Conservation (phyloP, 2,329 filamentous ascomycete species). For the Nemania serpens region DNA sequence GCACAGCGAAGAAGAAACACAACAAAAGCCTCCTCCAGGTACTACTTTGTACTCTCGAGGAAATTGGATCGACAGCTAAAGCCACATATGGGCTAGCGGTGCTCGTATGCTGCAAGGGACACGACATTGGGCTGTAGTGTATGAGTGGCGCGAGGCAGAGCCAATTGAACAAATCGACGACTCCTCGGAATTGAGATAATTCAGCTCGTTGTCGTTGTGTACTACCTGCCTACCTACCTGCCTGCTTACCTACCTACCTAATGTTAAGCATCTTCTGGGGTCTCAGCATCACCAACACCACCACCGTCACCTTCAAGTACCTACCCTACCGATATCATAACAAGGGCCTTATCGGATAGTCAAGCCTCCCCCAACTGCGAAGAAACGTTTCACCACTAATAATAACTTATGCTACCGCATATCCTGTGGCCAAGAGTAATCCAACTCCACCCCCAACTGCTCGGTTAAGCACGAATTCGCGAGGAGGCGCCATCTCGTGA, state of each 20-base stretch:
- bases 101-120: constrained; percentile 26
- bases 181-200: too few species aligned
- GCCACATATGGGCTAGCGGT: constrained; percentile 13
- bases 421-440: constrained; percentile 6
- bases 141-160: not conserved
- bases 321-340: not conserved
- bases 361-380: not conserved
- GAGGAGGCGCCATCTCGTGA: constrained; percentile 7
- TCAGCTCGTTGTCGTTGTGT: too few species aligned
- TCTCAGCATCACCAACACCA: not conserved
- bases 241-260: too few species aligned
- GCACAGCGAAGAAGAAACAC: not conserved
- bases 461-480: constrained; percentile 7
- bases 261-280: too few species aligned
- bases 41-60: too few species aligned
- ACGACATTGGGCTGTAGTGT: not conserved
- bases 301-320: not conserved
- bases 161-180: not conserved
- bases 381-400: constrained; percentile 6
- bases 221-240: too few species aligned
- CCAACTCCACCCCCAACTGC: constrained; percentile 1
- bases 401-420: not conserved
- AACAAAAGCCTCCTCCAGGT: too few species aligned
- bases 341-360: not conserved
- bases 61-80: constrained; percentile 19